These are phyloP conservation scores for Gymnopilus junonius DNA, from an alignment of 768 basidiomycete species.

Conservation along the genomic window DNA sequence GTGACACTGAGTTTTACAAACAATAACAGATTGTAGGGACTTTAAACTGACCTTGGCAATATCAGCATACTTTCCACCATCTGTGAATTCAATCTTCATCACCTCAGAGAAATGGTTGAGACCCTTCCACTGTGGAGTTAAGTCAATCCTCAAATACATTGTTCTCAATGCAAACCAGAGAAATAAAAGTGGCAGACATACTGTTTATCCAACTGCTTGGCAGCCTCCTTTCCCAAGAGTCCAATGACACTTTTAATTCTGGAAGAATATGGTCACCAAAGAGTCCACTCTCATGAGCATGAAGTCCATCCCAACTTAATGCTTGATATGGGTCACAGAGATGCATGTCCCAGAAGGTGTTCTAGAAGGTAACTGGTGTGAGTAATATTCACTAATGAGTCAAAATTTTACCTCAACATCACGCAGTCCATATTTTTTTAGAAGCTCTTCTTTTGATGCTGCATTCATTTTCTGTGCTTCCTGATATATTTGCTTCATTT, in stretches of 20 bases:
- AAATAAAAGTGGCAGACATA: conserved; percentile 21
- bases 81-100: conserved; percentile 29
- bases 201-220: conserved; percentile 26
- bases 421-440: conserved; percentile 26
- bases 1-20: background rate
- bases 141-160: conserved; percentile 32
- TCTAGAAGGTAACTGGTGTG: conserved; percentile 26
- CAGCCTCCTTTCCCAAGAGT: conserved; percentile 14
- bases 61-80: conserved; percentile 40
- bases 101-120: conserved; percentile 35
- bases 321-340: conserved; percentile 36
- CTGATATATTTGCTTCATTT: conserved; percentile 18
- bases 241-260: conserved; percentile 16
- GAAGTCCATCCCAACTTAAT: conserved; percentile 41
- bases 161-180: too few relatives aligned
- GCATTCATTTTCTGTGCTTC: conserved; percentile 15
- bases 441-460: conserved; percentile 17
- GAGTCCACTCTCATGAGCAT: conserved; percentile 34
- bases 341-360: conserved; percentile 39
- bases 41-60: conserved; percentile 32
- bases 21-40: background rate
- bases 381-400: background rate
- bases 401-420: conserved; percentile 25
- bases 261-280: conserved; percentile 35
- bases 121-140: conserved; percentile 36